These are phyloP conservation scores for Heritiera fomes DNA, from an alignment of 345 rosid species.

Conservation along the genomic window DNA sequence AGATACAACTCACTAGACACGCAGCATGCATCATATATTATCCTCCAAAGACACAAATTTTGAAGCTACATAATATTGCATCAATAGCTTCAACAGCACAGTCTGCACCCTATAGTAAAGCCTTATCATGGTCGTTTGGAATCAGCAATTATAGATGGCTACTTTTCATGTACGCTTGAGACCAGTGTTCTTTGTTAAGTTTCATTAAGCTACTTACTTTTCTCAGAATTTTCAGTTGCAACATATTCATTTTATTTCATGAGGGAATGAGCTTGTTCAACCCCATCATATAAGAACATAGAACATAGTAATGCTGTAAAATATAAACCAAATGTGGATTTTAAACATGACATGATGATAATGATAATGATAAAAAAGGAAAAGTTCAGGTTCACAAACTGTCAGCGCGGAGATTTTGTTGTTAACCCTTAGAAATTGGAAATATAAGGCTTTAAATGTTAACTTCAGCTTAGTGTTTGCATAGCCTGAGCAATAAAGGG, in stretches of 20 bases:
- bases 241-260: neutral
- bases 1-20: neutral
- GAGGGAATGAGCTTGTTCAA: neutral
- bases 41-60: neutral
- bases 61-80: neutral
- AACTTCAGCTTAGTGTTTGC: neutral
- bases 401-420: neutral
- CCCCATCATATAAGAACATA: neutral
- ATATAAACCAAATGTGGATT: neutral
- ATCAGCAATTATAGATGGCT: neutral
- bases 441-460: neutral
- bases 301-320: neutral
- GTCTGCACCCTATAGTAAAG: neutral
- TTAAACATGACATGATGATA: neutral
- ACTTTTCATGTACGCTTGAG: neutral
- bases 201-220: neutral
- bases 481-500: neutral
- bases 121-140: neutral
- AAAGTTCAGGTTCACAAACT: neutral
- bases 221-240: neutral
- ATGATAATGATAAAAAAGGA: neutral
- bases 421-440: neutral
- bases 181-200: neutral
- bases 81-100: neutral
- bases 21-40: neutral